A percentile compares a stretch with the other conserved stretches of the same genome.
phyloP scores from a whole-genome alignment of 768 basidiomycete species.

The Suillus bovinus region DNA sequence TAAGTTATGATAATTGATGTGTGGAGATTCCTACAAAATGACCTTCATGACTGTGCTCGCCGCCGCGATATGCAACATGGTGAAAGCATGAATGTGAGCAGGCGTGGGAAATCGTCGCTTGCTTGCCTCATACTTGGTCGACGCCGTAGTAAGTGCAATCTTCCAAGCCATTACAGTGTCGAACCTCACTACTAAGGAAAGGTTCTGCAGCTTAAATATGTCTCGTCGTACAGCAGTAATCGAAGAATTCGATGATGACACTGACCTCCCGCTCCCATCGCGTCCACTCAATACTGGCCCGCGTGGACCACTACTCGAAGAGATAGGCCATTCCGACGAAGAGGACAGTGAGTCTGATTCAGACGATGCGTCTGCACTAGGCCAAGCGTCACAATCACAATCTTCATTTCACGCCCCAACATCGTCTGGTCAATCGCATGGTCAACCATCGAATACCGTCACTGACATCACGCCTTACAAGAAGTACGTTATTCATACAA shows the following conservation, averaged over 20 bases:
- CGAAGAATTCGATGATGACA: constrained; percentile 92
- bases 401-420: constrained; percentile 24
- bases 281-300: constrained; percentile 62
- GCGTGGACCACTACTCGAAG: constrained; percentile 77
- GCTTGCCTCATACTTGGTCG: background rate
- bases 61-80: constrained; percentile 9
- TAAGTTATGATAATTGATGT: background rate
- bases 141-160: constrained; percentile 5
- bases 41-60: constrained; percentile 15
- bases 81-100: constrained; percentile 14
- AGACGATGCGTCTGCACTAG: constrained; percentile 39
- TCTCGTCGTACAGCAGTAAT: constrained; percentile 68
- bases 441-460: constrained; percentile 39
- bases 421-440: constrained; percentile 21
- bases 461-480: constrained; percentile 85
- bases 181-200: background rate
- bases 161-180: background rate
- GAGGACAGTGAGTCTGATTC: constrained; percentile 37
- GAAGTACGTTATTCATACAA: constrained; percentile 48
- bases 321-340: constrained; percentile 59
- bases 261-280: constrained; percentile 81
- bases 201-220: constrained; percentile 42
- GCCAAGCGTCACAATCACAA: constrained; percentile 55
- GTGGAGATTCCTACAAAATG: constrained; percentile 13
- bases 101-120: constrained; percentile 27